A percentile compares a stretch with the other conserved stretches of the same genome.
phyloP scores from a whole-genome alignment of 768 basidiomycete species.

The Pleurotus sapidus region DNA sequence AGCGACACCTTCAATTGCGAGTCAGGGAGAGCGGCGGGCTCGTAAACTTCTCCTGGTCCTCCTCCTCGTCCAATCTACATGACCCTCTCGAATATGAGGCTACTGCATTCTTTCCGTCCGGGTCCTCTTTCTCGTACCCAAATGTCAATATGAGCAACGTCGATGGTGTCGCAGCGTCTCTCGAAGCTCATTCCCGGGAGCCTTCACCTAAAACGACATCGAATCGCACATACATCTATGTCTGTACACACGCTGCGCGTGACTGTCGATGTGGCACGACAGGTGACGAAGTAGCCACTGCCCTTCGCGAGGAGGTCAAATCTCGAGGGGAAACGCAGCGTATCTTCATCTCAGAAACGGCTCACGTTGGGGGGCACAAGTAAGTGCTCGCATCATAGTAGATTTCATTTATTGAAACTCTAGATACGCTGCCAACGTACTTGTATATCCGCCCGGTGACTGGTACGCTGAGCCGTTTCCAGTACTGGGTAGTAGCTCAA shows the following conservation, averaged over 20 bases:
- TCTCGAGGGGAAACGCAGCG: constrained; percentile 27
- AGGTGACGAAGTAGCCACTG: constrained; percentile 54
- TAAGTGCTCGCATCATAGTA: constrained; percentile 29
- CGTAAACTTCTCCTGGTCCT: too few species aligned
- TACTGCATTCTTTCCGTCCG: too few species aligned
- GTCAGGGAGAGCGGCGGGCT: too few species aligned
- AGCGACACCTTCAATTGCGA: too few species aligned
- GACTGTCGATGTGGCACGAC: constrained; percentile 78
- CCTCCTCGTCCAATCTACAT: too few species aligned
- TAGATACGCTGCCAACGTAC: constrained; percentile 68
- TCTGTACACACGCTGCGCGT: constrained; percentile 77
- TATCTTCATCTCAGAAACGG: constrained; percentile 60
- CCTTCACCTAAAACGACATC: too few species aligned
- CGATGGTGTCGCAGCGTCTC: too few species aligned
- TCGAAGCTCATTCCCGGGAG: too few species aligned
- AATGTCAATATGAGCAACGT: too few species aligned
- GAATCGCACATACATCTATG: constrained; percentile 45
- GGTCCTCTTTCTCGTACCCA: too few species aligned
- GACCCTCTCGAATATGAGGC: too few species aligned
- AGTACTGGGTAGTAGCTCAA: not conserved
- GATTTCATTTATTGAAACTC: not conserved
- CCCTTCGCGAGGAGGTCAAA: constrained; percentile 51
- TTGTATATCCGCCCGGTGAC: constrained; percentile 71
- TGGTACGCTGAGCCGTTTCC: constrained; percentile 42
- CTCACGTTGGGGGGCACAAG: constrained; percentile 86